A percentile compares a stretch with the other conserved stretches of the same genome.
Conservation (phyloP, 768 basidiomycete genomes). For the Lactarius indigo region DNA sequence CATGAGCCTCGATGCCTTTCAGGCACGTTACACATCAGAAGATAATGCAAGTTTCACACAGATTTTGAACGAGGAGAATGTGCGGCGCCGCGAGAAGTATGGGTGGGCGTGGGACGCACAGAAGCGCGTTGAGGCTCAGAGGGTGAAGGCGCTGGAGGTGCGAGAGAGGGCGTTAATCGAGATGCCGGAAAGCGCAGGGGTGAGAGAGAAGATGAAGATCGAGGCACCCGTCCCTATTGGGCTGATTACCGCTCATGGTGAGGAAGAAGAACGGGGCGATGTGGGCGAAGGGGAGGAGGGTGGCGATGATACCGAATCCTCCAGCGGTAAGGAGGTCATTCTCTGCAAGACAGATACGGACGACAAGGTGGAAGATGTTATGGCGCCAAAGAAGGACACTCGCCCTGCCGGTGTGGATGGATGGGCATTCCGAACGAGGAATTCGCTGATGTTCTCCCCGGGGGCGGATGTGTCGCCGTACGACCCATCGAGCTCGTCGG, state of each 20-base stretch:
- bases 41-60: constrained; percentile 97
- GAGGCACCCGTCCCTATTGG: constrained; percentile 56
- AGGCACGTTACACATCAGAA: constrained; percentile 90
- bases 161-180: constrained; percentile 73
- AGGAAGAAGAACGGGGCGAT: constrained; percentile 25
- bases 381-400: constrained; percentile 76
- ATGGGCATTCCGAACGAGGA: constrained; percentile 87
- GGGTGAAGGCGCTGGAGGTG: constrained; percentile 59
- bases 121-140: constrained; percentile 66
- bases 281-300: constrained; percentile 31
- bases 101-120: constrained; percentile 97
- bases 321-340: constrained; percentile 28
- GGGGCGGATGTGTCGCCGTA: constrained; percentile 87
- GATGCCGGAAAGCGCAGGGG: constrained; percentile 43
- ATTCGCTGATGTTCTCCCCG: constrained; percentile 92
- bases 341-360: constrained; percentile 22
- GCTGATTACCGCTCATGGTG: constrained; percentile 42
- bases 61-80: constrained; percentile 88
- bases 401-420: constrained; percentile 70
- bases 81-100: constrained; percentile 72
- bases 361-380: constrained; percentile 52
- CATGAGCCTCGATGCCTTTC: constrained; percentile 81
- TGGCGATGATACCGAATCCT: constrained; percentile 28
- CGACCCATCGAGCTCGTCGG: constrained; percentile 39
- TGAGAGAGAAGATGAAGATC: constrained; percentile 63